These are phyloP conservation scores for Prunus armeniaca DNA, from an alignment of 306 rosid species.

Conservation along the genomic window DNA sequence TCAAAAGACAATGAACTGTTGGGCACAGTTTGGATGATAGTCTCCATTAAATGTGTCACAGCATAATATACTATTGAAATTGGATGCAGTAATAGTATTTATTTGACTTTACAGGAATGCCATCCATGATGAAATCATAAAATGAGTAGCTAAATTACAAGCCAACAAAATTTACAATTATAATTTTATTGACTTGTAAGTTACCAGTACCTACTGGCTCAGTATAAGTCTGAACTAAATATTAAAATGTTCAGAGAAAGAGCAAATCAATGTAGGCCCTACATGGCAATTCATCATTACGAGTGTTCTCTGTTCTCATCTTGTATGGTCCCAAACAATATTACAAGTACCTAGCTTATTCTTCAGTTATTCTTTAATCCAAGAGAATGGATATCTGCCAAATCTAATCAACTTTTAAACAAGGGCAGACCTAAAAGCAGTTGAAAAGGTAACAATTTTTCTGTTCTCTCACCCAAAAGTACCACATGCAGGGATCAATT, in stretches of 20 bases:
- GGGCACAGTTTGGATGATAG: too few species aligned
- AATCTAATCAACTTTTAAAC: not conserved
- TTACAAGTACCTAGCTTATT: not conserved
- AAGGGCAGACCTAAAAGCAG: not conserved
- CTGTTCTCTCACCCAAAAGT: not conserved
- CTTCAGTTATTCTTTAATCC: not conserved
- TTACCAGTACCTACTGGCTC: not conserved
- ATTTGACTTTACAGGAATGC: too few species aligned
- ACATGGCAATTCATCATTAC: not conserved
- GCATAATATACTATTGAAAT: too few species aligned
- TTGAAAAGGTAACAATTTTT: not conserved
- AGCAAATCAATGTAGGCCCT: not conserved
- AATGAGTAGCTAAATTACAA: too few species aligned
- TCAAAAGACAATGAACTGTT: too few species aligned
- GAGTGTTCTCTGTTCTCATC: not conserved
- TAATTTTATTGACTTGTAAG: not conserved
- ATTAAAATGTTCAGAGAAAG: not conserved
- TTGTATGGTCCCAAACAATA: not conserved
- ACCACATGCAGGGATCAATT: slow-evolving; percentile 8
- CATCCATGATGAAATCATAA: too few species aligned
- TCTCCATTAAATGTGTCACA: too few species aligned
- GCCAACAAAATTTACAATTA: not conserved
- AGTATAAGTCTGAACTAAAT: not conserved
- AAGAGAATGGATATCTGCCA: not conserved
- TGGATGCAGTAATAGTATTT: too few species aligned